Evolutionary conservation across 2,329 filamentous ascomycete genomes (phyloP), one percentile per base, ranked within the genome.

Genomic region (Dendryphion nanum): DNA sequence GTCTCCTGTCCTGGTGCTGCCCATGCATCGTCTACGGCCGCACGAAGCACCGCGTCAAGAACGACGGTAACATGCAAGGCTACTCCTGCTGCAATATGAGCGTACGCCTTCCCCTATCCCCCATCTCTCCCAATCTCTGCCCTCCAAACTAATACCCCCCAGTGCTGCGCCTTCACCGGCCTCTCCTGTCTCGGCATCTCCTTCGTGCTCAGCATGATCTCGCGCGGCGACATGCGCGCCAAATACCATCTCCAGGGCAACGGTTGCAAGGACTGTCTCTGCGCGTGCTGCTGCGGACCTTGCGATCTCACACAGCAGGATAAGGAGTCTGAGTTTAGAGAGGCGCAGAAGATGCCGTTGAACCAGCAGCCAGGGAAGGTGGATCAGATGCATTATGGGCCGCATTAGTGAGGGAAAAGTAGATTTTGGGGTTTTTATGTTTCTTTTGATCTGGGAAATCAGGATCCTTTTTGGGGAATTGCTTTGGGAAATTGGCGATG

Each of bases 241-340:
- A 59, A 57, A 38, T 63, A 64, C 44, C 42, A 54, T 19, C 45
- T 64, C 30, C 46, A 51, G 4, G 59, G 59, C 26, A 59, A 59
- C 29, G 55, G 41, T 7, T 63, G 59, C 47, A 56, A 46, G 10
- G 61, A 63, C 39, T 63, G 59, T 39, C 41, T 62, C 18, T 63
- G 58, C 33, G 57, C 61, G 4, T 63, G 56, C 49, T 63, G 55
- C 47, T 64, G 61, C 41, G 23, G 10, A n/a, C 55, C 56, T 10
- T 64, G 61, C 42, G 59, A 63, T 48, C 34, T 62, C 14, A 48
- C 49, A 13, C 61, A 64, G 44, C 59, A 63, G 35, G 59, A 61
- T 5, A 64, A 64, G 46, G 61, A 64, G 37, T 40, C 45, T 7
- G 29, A 46, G 34, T 53, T 42, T 26, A 48, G 54, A 2, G 59